Evolutionary conservation across 768 basidiomycete species (phyloP), one percentile per base, ranked within the genome.

Genomic region (Pleurotus ostreatus): DNA sequence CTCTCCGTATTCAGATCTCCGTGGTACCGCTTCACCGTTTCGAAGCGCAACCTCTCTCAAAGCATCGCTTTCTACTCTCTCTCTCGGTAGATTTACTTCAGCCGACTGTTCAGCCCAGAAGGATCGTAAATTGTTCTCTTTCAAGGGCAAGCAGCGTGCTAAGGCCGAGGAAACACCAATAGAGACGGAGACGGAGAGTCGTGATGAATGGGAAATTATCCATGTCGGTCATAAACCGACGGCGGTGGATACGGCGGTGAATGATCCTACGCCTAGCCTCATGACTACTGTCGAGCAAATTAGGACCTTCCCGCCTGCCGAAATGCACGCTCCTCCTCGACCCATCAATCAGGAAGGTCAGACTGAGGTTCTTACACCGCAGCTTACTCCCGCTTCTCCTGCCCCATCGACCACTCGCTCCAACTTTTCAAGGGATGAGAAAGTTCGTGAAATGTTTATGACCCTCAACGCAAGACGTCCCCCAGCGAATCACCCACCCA

Each of bases 21-120:
- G 69, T 55, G 62, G 71, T 51, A 57, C 71, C 55, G 60, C 67
- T 53, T 65, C 73, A 3, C 75, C 78, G 58, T 72, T 77, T 62
- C 67, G 72, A 53, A 81, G 80, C 62, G 75, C 78, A 1, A 75
- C 75, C 12, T 79, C 79, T 5, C 67, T 82, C 25, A 71, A 65
- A 16, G 68, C 63, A 60, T 62, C 66, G 1, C 63, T 61, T 44
- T 66, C 75, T 3, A 73, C 73, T 1, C 62, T 72, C 1, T 73
- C 76, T 3, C 68, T 77, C n/a, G 63, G 72, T 23, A 59, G 63
- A 16, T 56, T 70, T 11, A 70, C 72, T 16, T 55, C 67, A 7
- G 55, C 20, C 15, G 51, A 53, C 20, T 16, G 22, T 12, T 2
- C 34, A 12, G 8, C 9, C 18, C 16, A n/a, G n/a, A 53, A 41